These are phyloP conservation scores for Lasiodiplodia citricola DNA, from an alignment of 2,329 filamentous ascomycete genomes.

Conservation along the genomic window DNA sequence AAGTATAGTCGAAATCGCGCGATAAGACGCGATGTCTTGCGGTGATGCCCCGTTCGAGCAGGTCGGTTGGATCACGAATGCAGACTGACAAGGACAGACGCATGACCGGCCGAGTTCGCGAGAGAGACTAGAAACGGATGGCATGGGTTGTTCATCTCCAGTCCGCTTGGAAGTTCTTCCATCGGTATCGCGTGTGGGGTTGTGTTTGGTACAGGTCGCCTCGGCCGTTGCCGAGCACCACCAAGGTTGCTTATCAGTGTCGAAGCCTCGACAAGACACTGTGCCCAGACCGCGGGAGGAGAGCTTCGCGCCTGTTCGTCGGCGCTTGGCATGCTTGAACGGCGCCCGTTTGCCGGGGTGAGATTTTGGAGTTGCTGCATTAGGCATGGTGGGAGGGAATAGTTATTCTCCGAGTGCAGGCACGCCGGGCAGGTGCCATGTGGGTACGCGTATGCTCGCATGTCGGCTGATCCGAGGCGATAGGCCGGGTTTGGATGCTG, in stretches of 20 bases:
- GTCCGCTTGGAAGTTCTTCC: background rate
- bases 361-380: background rate
- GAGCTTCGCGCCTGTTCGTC: constrained; percentile 2
- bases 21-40: constrained; percentile 12
- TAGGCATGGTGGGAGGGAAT: background rate
- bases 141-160: background rate
- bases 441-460: background rate
- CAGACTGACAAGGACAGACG: background rate
- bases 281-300: background rate
- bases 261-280: constrained; percentile 4
- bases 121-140: background rate
- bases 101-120: background rate
- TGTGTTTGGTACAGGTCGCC: background rate
- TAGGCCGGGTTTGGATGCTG: background rate
- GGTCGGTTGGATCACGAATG: background rate
- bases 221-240: background rate
- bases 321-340: background rate
- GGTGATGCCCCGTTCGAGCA: constrained; percentile 4
- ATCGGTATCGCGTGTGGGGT: background rate
- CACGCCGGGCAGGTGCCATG: background rate
- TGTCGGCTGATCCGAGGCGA: constrained; percentile 8
- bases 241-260: constrained; percentile 6
- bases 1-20: background rate
- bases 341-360: background rate
- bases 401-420: background rate